These are phyloP conservation scores for Podospora comata DNA, from an alignment of 495 filamentous ascomycete species.

Conservation along the genomic window DNA sequence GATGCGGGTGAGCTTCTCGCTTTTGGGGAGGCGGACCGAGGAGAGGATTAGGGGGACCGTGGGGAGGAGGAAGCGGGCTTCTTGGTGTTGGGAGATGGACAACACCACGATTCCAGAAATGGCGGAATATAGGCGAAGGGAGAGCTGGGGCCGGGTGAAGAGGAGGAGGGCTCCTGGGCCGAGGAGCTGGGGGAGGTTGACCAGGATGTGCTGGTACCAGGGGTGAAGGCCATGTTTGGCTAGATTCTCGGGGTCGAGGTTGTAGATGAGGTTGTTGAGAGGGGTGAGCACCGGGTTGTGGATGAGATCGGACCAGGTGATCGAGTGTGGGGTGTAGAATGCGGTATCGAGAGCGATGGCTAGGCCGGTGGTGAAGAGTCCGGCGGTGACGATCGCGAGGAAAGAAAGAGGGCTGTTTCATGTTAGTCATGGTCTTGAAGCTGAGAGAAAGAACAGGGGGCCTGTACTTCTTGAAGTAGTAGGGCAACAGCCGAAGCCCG, in stretches of 20 bases:
- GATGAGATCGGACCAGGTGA: constrained; percentile 54
- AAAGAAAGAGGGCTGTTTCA: constrained; percentile 63
- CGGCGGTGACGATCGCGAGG: constrained; percentile 56
- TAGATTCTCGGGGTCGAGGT: constrained; percentile 70
- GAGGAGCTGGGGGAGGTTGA: constrained; percentile 83
- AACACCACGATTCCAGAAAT: constrained; percentile 75
- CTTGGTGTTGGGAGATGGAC: constrained; percentile 87
- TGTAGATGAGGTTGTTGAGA: constrained; percentile 88
- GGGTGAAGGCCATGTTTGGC: constrained; percentile 90
- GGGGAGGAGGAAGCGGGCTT: constrained; percentile 89
- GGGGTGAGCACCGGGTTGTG: constrained; percentile 75
- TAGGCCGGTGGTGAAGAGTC: constrained; percentile 58
- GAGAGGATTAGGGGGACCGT: constrained; percentile 84
- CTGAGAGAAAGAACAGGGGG: neutral
- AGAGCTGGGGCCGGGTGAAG: constrained; percentile 53
- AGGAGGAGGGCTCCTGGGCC: constrained; percentile 80
- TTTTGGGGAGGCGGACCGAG: constrained; percentile 68
- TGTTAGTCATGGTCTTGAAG: constrained; percentile 24
- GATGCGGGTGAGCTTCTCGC: constrained; percentile 43
- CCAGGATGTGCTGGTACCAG: constrained; percentile 80
- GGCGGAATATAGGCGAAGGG: constrained; percentile 68
- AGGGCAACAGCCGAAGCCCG: constrained; percentile 72
- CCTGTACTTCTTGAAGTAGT: constrained; percentile 75
- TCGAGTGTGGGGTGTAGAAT: constrained; percentile 65
- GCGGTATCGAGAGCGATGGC: constrained; percentile 78